Evolutionary conservation across 148 eudicot genomes (phyloP).

Genomic region (Diospyros kaki): DNA sequence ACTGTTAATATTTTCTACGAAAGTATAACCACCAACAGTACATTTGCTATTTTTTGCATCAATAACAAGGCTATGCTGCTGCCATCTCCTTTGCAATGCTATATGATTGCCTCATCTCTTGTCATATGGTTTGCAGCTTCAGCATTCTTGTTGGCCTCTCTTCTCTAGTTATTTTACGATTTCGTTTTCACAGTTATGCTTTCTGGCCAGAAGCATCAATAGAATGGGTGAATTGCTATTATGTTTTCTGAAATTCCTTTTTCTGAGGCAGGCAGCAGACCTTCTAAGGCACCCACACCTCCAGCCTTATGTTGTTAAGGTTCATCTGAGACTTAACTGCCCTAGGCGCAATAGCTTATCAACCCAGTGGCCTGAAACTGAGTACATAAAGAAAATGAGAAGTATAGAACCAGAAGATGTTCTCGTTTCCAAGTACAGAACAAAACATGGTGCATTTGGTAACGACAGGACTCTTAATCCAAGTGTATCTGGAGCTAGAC

Average conservation of each 20-base stretch:
- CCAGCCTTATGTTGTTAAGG: constrained; percentile 72
- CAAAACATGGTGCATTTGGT: constrained; percentile 28
- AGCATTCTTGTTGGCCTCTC: no score
- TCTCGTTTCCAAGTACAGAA: constrained; percentile 21
- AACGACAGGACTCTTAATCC: constrained; percentile 75
- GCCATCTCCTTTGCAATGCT: no score
- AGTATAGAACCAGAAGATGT: constrained; percentile 50
- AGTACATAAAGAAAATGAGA: constrained; percentile 60
- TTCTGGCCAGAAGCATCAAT: not conserved
- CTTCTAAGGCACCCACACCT: constrained; percentile 80
- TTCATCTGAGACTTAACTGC: constrained; percentile 65
- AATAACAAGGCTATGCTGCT: no score
- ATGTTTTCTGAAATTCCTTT: not conserved
- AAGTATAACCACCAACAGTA: no score
- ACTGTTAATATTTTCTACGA: no score
- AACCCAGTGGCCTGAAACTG: constrained; percentile 56
- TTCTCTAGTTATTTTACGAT: no score
- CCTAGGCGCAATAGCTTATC: constrained; percentile 61
- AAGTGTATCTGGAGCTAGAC: constrained; percentile 59
- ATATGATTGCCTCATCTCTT: no score
- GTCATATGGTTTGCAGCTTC: no score
- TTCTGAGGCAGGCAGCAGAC: constrained; percentile 66
- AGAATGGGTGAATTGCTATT: constrained; percentile 2
- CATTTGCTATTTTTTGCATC: no score
- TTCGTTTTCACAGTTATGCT: not conserved